Base-by-base conservation (phyloP, 306 rosid species). In the Begonia fuchsioides region DNA sequence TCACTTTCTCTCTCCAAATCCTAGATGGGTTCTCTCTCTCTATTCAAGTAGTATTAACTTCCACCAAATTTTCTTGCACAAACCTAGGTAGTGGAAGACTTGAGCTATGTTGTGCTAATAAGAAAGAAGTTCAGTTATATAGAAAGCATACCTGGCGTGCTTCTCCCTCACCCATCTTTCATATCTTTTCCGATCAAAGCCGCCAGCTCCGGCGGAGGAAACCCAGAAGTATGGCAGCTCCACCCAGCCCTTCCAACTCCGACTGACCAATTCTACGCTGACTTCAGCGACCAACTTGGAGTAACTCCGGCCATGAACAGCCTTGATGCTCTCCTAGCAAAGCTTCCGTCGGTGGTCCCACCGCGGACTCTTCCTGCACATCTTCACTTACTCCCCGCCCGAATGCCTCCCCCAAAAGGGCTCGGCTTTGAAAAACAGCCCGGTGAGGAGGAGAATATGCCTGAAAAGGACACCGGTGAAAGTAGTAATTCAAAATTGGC, bases 141-240 rank as follows among this genome's bases (percentile, higher is more conserved):
- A 2, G 98, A 79, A 62, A 92, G 98, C 76, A 92, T 92, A 32
- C 98, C 98, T 4, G 98, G 98, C 0, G 98, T 85, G 26, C 80
- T 92, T 10, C 64, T 92, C 6, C 98, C 98, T n/a, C 98, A 92
- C 52, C 98, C 98, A 17, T 78, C 95, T 39, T 82, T 87, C 38
- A 57, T 86, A 8, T 67, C 82, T 43, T 71, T 64, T 65, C 79
- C 85, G 3, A 65, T 57, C 38, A 69, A 65, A 57, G 54, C 60
- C 12, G 75, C 75, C 19, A 81, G 72, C 0, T 73, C 72, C 19
- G 58, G 8, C 35, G 35, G 35, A 26, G 35, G 55, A 13, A 43
- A 14, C 12, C 72, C 73, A 8, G 75, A 76, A 7, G 72, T 61
- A 20, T 72, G 81, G 76, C 79, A 75, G 41, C 70, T 59, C 58